These are phyloP conservation scores for Phialocephala subalpina DNA, from an alignment of 2,329 filamentous ascomycete species.

Conservation along the genomic window DNA sequence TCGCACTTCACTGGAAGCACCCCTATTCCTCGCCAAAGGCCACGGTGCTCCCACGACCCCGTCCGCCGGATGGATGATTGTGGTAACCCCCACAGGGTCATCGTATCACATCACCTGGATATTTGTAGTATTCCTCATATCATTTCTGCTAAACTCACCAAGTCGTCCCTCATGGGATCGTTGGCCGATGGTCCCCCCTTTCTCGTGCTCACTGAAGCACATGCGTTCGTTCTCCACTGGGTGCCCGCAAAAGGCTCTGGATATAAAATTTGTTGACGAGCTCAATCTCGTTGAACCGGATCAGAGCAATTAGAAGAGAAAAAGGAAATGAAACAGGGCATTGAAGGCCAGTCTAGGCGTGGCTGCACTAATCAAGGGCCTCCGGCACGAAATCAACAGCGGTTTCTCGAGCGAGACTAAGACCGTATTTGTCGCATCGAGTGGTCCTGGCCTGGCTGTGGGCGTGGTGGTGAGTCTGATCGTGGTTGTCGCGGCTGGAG, in stretches of 20 bases:
- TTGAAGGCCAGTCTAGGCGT: constrained; percentile 17
- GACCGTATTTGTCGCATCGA: constrained; percentile 11
- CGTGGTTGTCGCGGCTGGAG: not conserved
- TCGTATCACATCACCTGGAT: constrained; percentile 10
- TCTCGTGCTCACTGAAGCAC: not conserved
- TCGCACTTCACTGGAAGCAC: constrained; percentile 9
- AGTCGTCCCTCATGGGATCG: not conserved
- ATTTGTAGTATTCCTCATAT: constrained; percentile 10
- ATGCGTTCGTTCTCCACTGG: constrained; percentile 1
- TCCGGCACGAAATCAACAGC: constrained; percentile 14
- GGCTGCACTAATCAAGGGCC: constrained; percentile 11
- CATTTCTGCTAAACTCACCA: constrained; percentile 8
- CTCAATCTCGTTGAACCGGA: constrained; percentile 6
- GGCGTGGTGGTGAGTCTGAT: not conserved
- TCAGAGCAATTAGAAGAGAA: constrained; percentile 7
- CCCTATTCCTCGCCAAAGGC: not conserved
- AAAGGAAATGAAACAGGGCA: constrained; percentile 32
- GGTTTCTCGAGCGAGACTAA: not conserved
- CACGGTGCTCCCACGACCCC: not conserved
- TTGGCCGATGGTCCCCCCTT: not conserved
- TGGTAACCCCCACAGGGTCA: constrained; percentile 8
- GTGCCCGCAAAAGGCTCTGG: not conserved
- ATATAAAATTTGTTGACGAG: constrained; percentile 8
- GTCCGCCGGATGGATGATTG: constrained; percentile 10
- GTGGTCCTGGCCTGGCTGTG: not conserved